Conservation (phyloP, 2,329 filamentous ascomycete genomes). For the Alternaria postmessia region DNA sequence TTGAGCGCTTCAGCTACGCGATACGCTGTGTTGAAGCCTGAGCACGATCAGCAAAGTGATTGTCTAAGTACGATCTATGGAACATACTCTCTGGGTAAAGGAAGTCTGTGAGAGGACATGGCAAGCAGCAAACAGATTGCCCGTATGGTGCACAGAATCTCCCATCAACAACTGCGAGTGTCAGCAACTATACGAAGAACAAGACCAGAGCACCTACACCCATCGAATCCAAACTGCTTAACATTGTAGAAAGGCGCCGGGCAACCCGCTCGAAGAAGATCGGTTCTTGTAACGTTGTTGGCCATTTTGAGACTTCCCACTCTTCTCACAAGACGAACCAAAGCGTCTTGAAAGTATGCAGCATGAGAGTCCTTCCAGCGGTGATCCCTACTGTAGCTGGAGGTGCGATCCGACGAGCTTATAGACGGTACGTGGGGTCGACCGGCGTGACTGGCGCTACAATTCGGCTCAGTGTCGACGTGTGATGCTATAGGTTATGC, state of each 20-base stretch:
- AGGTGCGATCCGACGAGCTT: conserved; percentile 4
- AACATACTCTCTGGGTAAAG: conserved; percentile 65
- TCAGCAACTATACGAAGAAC: conserved; percentile 40
- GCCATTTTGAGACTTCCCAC: conserved; percentile 5
- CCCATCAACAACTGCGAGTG: conserved; percentile 58
- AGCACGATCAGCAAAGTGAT: neutral
- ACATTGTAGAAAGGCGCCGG: conserved; percentile 74
- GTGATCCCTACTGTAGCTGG: conserved; percentile 1
- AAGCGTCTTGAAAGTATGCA: conserved; percentile 18
- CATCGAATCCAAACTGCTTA: conserved; percentile 66
- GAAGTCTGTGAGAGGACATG: conserved; percentile 88
- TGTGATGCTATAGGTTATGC: conserved; percentile 19
- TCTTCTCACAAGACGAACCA: conserved; percentile 33
- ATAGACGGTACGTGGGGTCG: conserved; percentile 3
- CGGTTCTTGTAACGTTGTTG: conserved; percentile 38
- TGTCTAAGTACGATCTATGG: conserved; percentile 15
- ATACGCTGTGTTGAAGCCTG: conserved; percentile 65
- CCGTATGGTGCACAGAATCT: conserved; percentile 65
- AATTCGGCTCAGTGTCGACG: conserved; percentile 13
- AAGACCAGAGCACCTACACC: conserved; percentile 65
- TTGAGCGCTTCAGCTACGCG: conserved; percentile 82
- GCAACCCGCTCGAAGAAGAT: conserved; percentile 63
- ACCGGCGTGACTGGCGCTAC: conserved; percentile 18
- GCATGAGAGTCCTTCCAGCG: conserved; percentile 32
- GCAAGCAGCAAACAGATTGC: conserved; percentile 78